Base-by-base conservation (phyloP, 306 rosid species). In the Pueraria montana region DNA sequence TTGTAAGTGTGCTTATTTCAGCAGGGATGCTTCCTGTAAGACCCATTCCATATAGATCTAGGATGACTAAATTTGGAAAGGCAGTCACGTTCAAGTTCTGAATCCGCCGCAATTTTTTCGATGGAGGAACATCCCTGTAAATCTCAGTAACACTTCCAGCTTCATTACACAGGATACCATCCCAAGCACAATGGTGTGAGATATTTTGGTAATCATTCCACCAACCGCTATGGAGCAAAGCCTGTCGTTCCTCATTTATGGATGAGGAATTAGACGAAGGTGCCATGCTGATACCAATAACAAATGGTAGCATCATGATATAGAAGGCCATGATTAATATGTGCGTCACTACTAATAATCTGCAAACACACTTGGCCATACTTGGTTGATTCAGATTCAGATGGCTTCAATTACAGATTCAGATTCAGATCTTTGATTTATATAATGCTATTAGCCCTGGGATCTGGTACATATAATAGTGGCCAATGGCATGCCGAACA, bases 181-280 rank as follows among this genome's bases (percentile, higher is more conserved):
- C 4, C 78, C 84, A 80, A n/a, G 26, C 2, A 24, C 84, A 80
- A 27, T 36, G 78, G 38, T 58, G 9, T 70, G 62, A 56, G 61
- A 42, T 26, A 10, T 56, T 43, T 2, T 3, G 8, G 49, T 9
- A 12, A 42, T 10, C 0, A 58, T 3, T 43, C 84, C 84, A 80
- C 84, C 78, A 80, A 3, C 43, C 45, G 10, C 58, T 71, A 0
- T 20, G 14, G 32, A 42, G 11, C 78, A 80, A 27, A 56, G 78
- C 84, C 0, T 71, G 4, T 43, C 72, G n/a, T 56, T 80, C 83
- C n/a, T 78, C 27, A 34, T 65, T 14, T 5, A 50, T 20, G 27
- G 26, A 1, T n/a, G 49, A 62, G 3, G 38, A 61, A 26, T 61
- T 61, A 23, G 66, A n/a, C n/a, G n/a, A 52, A 52, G 24, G 11